Conservation (phyloP, 2,329 filamentous ascomycete species). For the Bipolaris cookei region DNA sequence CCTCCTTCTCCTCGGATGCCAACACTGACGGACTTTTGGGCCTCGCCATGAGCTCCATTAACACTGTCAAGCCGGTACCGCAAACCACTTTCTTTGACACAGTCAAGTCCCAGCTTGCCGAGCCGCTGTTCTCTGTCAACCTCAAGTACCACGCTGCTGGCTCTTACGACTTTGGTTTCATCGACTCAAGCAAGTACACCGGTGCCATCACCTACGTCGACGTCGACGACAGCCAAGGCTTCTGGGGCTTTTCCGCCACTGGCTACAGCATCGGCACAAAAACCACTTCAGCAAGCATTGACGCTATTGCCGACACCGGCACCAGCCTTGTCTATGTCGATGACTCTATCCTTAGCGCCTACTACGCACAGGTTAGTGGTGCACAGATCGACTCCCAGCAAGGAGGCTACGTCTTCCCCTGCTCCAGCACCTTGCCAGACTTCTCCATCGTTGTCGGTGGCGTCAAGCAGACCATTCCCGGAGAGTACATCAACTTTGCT, state of each 20-base stretch:
- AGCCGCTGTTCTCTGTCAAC: constrained; percentile 64
- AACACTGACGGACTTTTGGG: constrained; percentile 67
- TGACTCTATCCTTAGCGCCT: constrained; percentile 59
- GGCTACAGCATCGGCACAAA: constrained; percentile 62
- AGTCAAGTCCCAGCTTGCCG: constrained; percentile 58
- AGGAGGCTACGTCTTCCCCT: constrained; percentile 64
- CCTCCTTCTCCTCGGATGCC: constrained; percentile 57
- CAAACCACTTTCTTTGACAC: constrained; percentile 68
- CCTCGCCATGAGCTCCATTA: constrained; percentile 65
- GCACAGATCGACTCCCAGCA: constrained; percentile 55
- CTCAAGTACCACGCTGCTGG: constrained; percentile 60
- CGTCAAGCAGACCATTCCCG: constrained; percentile 59
- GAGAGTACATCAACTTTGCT: constrained; percentile 62
- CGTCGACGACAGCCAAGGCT: constrained; percentile 65
- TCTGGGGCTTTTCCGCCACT: constrained; percentile 66
- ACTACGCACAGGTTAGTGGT: constrained; percentile 65
- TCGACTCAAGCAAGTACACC: constrained; percentile 64
- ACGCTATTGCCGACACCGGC: constrained; percentile 72
- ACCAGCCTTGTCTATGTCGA: constrained; percentile 70
- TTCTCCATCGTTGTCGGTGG: constrained; percentile 61
- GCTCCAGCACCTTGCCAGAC: constrained; percentile 59
- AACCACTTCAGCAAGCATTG: constrained; percentile 51
- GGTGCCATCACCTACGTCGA: constrained; percentile 63
- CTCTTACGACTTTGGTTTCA: constrained; percentile 64
- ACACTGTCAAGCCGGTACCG: constrained; percentile 59